Percentiles rank a stretch among this genome's conserved stretches.
These are phyloP conservation scores for Epichloe scottii DNA, from an alignment of 2,329 filamentous ascomycete genomes.

Conservation along the genomic window DNA sequence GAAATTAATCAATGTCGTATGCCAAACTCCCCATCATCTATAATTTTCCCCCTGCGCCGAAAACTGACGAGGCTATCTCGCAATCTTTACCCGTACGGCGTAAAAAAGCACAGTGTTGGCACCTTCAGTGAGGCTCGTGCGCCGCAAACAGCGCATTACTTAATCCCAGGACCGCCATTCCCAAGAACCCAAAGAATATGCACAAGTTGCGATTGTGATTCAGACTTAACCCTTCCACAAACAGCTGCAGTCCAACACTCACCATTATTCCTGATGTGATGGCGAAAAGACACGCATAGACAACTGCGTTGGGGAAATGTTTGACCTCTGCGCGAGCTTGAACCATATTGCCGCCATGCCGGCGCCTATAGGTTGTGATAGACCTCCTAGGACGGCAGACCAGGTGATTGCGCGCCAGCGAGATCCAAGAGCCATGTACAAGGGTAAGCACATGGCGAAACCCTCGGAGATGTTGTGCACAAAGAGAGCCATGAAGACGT, in stretches of 20 bases:
- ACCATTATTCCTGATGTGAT: constrained; percentile 90
- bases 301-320: constrained; percentile 38
- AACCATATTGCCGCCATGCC: constrained; percentile 80
- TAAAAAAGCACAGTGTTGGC: neutral
- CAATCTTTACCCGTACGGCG: neutral
- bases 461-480: constrained; percentile 98
- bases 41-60: neutral
- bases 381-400: constrained; percentile 70
- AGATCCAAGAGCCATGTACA: constrained; percentile 81
- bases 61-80: neutral
- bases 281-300: constrained; percentile 75
- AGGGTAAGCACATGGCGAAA: constrained; percentile 81
- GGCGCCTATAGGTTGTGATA: constrained; percentile 79
- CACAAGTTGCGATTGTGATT: constrained; percentile 69
- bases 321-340: constrained; percentile 45
- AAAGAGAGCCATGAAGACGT: constrained; percentile 89
- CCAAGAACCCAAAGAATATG: constrained; percentile 67
- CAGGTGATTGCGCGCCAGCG: constrained; percentile 73
- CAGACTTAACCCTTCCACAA: constrained; percentile 72
- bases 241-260: constrained; percentile 78
- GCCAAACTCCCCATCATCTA: neutral
- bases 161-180: constrained; percentile 77
- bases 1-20: neutral
- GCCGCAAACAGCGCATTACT: constrained; percentile 71
- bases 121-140: constrained; percentile 16